Base-by-base conservation (phyloP, 2,329 filamentous ascomycete genomes). In the Penicillium sp. region DNA sequence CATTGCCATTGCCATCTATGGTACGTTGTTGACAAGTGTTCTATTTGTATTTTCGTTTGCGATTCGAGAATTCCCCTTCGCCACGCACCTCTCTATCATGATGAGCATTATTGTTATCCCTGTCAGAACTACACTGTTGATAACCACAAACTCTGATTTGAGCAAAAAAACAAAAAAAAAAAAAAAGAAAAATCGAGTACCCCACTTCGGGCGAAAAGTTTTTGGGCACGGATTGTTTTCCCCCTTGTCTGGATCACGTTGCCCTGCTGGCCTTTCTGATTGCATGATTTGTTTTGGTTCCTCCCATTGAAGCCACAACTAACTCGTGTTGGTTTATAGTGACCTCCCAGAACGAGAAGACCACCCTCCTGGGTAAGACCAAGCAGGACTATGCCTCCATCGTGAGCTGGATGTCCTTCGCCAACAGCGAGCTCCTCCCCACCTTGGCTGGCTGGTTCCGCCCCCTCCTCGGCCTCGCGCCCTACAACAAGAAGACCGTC, bases 381-480 rank as follows among this genome's bases (percentile, higher is more conserved):
- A 98, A 98, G 87, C 92, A 98, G 81, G 93, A 98, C 84, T 92
- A 97, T 76, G 93, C 93, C 66, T 91, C 91, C 64, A 98, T 98
- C 75, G 81, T 98, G 72, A 89, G 88, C 77, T 98, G 93, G 93
- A 85, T 96, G 86, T 97, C 92, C 61, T 97, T 86, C 78, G 88
- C 87, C 83, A 98, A 97, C 84, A 73, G 77, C 53, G 92, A 98
- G 80, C 72, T 96, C 67, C 80, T 95, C 62, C 73, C 82, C 58
- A 72, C 76, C 59, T 76, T 97, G 61, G 85, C 80, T 75, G 79
- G 74, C 71, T 96, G 89, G 89, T 93, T 88, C 84, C 81, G 81
- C 62, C 93, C 93, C 63, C 84, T 97, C 62, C 72, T 89, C 63
- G 93, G 93, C 71, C 77, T 79, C 66, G 82, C 83, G 65, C 78